Conservation (phyloP, 768 basidiomycete species). For the Termitomyces sp. region DNA sequence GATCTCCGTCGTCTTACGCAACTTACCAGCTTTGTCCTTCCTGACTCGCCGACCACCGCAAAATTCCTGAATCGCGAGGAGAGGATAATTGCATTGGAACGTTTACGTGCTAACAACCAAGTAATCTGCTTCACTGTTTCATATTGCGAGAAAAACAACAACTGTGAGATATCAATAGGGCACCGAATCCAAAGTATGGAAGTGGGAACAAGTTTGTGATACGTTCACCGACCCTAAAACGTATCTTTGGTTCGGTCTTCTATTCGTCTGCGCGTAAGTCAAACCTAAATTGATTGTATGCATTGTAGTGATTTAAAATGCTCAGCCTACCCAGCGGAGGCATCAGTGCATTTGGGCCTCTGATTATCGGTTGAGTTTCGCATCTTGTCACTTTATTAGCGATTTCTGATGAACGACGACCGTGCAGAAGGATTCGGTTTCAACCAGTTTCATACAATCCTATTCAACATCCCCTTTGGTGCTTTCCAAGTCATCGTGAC, state of each 20-base stretch:
- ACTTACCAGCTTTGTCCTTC: constrained; percentile 29
- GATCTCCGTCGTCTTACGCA: background rate
- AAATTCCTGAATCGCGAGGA: constrained; percentile 35
- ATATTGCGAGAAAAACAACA: background rate
- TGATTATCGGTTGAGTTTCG: constrained; percentile 29
- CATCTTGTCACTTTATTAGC: background rate
- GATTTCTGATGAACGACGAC: background rate
- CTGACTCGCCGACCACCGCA: constrained; percentile 38
- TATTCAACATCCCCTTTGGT: constrained; percentile 46
- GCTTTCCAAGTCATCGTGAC: constrained; percentile 35
- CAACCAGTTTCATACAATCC: constrained; percentile 32
- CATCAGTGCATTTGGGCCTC: constrained; percentile 36
- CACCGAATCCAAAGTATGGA: constrained; percentile 40
- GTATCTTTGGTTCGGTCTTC: constrained; percentile 34
- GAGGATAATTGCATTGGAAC: constrained; percentile 34
- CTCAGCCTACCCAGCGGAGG: constrained; percentile 31
- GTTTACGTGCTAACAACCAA: constrained; percentile 38
- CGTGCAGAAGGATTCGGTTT: constrained; percentile 34
- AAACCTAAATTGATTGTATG: background rate
- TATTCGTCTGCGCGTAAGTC: constrained; percentile 36
- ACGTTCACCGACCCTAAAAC: constrained; percentile 34
- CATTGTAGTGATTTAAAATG: constrained; percentile 2
- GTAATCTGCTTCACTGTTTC: constrained; percentile 6
- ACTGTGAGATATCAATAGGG: constrained; percentile 16
- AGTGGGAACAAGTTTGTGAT: constrained; percentile 37